Percentiles rank a stretch among this genome's conserved stretches.
phyloP scores from a whole-genome alignment of 176 grass and related monocot species.

The Alloteropsis semialata region DNA sequence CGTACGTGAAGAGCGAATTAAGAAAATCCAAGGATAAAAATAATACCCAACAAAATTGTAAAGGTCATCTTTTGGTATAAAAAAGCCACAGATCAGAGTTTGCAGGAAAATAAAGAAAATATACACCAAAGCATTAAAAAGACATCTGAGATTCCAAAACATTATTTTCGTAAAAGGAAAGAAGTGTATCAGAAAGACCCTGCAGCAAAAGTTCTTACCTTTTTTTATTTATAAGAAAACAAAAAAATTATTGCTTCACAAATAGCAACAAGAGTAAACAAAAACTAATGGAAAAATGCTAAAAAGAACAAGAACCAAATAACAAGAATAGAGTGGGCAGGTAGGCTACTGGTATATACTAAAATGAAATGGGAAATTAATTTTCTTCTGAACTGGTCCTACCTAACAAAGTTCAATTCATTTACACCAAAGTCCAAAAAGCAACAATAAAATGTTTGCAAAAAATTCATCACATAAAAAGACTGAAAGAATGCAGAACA shows the following conservation, averaged over 20 bases:
- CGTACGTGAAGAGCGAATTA: not conserved
- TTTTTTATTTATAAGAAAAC: not conserved
- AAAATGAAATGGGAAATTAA: not conserved
- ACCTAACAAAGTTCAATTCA: not conserved
- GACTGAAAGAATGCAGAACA: not conserved
- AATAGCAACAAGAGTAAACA: not conserved
- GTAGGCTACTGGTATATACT: not conserved
- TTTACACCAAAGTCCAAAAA: constrained; percentile 8
- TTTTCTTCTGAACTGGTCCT: not conserved
- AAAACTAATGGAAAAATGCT: not conserved
- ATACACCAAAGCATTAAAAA: not conserved
- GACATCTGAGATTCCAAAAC: not conserved
- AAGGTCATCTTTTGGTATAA: not conserved
- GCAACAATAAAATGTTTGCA: not conserved
- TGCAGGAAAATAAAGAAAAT: not conserved
- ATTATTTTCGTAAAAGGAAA: not conserved
- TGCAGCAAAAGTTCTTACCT: not conserved
- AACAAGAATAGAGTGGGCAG: constrained; percentile 20
- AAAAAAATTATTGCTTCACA: not conserved
- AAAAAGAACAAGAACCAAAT: not conserved
- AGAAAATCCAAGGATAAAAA: not conserved
- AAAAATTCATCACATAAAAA: not conserved
- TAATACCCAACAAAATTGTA: not conserved
- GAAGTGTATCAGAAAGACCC: not conserved
- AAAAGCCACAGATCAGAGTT: not conserved